Base-by-base conservation (phyloP, 2,329 filamentous ascomycete genomes). In the Alternaria infectoria region DNA sequence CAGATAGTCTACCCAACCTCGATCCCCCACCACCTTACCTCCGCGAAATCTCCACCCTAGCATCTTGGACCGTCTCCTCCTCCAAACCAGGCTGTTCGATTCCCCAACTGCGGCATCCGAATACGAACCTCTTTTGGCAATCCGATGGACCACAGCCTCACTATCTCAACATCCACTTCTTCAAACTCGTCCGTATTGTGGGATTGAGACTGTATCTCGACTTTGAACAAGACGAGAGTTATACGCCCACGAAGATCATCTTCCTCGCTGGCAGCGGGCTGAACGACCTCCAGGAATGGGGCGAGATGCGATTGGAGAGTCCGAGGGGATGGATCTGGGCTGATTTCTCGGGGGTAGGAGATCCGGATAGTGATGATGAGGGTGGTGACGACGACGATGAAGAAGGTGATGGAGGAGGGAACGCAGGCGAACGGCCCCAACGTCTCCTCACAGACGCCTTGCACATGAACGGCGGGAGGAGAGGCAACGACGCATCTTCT, bases 261-360 rank as follows among this genome's bases (percentile, higher is more conserved):
- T 93, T 98, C 76, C 88, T 91, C 40, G 95, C 94, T 0, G 96
- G 96, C 12, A 97, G 93, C 67, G 93, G 93, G 47, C 91, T 93
- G 68, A 96, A 98, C 79, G 93, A 96, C 75, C 87, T 98, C 10
- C 91, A 96, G 57, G 91, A 96, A 66, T 98, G 97, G 79, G 90
- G 90, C 2, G 89, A 89, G 23, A 91, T 97, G 85, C 87, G 88
- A 67, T 89, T 97, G 23, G 88, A 89, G 67, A 90, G 89, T 62
- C 95, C 95, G 0, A 87, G 89, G 46, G 96, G 96, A 8, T 99
- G 96, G 96, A 91, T 97, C 59, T 91, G 97, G 77, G 91, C 97
- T 1, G 89, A 92, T 26, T 85, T 92, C 49, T 83, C 84, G 54
- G 86, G 87, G 12, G 90, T 91, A 2, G 89, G 86, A 0, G 86